Evolutionary conservation across 2,329 filamentous ascomycete genomes (phyloP), one percentile per base, ranked within the genome.

Genomic region (Cladosporium sp.): DNA sequence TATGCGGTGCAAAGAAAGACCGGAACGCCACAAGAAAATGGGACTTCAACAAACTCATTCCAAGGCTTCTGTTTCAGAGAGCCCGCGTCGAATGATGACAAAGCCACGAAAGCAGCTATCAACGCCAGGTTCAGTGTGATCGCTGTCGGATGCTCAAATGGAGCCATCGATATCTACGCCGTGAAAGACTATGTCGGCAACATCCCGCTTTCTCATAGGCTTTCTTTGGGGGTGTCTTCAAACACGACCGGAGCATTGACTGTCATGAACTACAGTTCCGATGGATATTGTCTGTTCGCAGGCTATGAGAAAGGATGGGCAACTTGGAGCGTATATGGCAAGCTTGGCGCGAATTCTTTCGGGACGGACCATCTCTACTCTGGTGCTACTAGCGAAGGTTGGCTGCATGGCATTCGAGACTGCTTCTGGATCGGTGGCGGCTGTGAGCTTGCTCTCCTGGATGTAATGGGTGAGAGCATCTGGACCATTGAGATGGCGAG

Each of bases 321-420:
- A 4, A 93, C 87, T 47, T 99, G 93, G 93, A 97, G 93, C 71
- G 94, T 97, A 36, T 99, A 96, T 73, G 94, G 94, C 34, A 97
- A 96, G 72, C 82, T 88, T 2, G 87, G 91, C 13, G 91, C 88
- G 56, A 90, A 85, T 65, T 96, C 90, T 69, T 97, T 97, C 70
- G 80, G 82, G 6, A 80, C 83, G 12, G 89, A 96, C 65, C 77
- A 79, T 24, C 74, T 76, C 2, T 78, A 91, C 36, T 84, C 86
- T 2, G 75, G 81, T 49, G 75, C 76, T 6, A 93, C 94, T 66
- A 82, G 81, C 25, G 93, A 99, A 69, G 81, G 83, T 44, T 97
- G 93, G 91, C 79, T 97, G n/a, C 80, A 82, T 5, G 90, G 92
- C 3, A 80, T 96, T 22, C 81, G 79, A 19, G 85, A 89, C 64